phyloP scores from a whole-genome alignment of 371 early-diverging fungal genomes.

The Mucor sp. region DNA sequence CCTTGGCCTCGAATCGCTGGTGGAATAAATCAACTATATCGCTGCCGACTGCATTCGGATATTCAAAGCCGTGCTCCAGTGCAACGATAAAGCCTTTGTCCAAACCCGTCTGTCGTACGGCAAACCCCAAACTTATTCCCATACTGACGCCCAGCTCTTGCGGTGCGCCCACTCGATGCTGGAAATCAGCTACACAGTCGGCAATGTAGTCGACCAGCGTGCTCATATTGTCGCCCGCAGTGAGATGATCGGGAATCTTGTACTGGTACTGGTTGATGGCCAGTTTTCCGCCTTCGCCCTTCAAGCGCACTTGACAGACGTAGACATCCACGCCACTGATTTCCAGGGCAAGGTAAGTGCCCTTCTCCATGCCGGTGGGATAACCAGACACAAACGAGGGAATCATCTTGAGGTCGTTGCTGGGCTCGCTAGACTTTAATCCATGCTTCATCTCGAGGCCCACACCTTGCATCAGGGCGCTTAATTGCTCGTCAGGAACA shows the following conservation, averaged over 20 bases:
- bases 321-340: constrained; percentile 78
- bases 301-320: constrained; percentile 52
- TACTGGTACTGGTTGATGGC: constrained; percentile 66
- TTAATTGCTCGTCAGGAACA: constrained; percentile 35
- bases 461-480: constrained; percentile 30
- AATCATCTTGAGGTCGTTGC: constrained; percentile 48
- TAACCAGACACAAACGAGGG: constrained; percentile 52
- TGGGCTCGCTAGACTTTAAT: constrained; percentile 10
- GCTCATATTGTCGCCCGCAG: constrained; percentile 52
- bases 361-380: constrained; percentile 86
- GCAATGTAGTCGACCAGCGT: constrained; percentile 45
- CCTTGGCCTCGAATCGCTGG: constrained; percentile 38
- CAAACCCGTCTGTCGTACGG: constrained; percentile 46
- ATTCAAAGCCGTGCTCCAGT: constrained; percentile 50
- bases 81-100: constrained; percentile 45
- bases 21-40: constrained; percentile 46
- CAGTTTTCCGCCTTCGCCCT: constrained; percentile 51
- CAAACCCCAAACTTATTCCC: constrained; percentile 52
- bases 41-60: constrained; percentile 41
- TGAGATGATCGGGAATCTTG: constrained; percentile 81
- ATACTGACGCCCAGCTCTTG: constrained; percentile 27
- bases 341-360: constrained; percentile 88
- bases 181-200: constrained; percentile 51
- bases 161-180: constrained; percentile 29
- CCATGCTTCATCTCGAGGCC: constrained; percentile 47